phyloP scores from a whole-genome alignment of 139 green algal genomes.

The Coelastrella sp. region DNA sequence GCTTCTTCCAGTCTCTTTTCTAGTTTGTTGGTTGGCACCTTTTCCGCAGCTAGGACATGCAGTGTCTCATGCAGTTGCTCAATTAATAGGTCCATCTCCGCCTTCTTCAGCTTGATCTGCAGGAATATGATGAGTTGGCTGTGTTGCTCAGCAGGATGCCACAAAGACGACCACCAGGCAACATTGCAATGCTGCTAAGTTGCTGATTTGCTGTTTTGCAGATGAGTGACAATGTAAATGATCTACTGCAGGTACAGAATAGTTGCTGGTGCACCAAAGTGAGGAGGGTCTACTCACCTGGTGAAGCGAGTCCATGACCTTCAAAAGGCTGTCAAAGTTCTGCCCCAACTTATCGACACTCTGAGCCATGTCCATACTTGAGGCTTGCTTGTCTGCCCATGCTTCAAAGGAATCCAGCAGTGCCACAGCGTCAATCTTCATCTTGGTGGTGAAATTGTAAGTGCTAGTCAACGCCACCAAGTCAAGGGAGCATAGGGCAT shows the following conservation, averaged over 20 bases:
- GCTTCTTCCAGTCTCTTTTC: conserved; percentile 83
- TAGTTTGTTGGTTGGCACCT: conserved; percentile 57
- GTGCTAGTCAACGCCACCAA: conserved; percentile 58
- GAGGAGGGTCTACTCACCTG: too few relatives aligned
- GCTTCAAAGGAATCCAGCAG: conserved; percentile 74
- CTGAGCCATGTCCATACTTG: conserved; percentile 75
- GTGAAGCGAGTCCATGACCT: conserved; percentile 88
- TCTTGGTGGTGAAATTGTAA: conserved; percentile 70
- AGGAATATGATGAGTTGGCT: too few relatives aligned
- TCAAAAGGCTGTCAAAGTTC: conserved; percentile 68
- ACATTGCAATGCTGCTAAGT: too few relatives aligned
- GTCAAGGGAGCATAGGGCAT: conserved; percentile 72
- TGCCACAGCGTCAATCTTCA: conserved; percentile 52
- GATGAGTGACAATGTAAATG: neutral
- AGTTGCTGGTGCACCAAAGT: too few relatives aligned
- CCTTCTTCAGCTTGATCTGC: conserved; percentile 74
- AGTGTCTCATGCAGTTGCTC: conserved; percentile 83
- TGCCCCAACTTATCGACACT: conserved; percentile 50
- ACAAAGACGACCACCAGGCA: neutral
- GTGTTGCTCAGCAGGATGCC: too few relatives aligned
- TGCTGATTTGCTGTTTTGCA: neutral
- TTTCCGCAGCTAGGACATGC: conserved; percentile 32
- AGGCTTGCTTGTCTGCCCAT: conserved; percentile 74
- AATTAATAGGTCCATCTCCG: conserved; percentile 76
- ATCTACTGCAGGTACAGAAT: too few relatives aligned